These are phyloP conservation scores for Zhuliangozyma blackwelliae DNA, from an alignment of 1,139 yeast species.

Conservation along the genomic window DNA sequence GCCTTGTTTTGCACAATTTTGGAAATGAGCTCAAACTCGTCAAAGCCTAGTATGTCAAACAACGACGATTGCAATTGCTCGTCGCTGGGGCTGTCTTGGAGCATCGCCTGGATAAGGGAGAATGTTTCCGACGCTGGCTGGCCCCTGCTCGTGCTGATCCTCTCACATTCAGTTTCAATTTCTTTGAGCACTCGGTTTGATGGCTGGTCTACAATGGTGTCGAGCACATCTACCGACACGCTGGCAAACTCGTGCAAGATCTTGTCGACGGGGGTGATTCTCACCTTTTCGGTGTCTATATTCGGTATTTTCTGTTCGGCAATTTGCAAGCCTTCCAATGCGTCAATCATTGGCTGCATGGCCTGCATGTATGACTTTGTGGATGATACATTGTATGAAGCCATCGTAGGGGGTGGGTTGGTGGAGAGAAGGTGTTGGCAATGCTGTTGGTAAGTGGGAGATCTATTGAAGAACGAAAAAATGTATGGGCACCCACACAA, in stretches of 20 bases:
- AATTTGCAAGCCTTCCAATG: slow-evolving; percentile 30
- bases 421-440: too few species aligned
- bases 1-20: slow-evolving; percentile 54
- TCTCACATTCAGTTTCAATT: slow-evolving; percentile 25
- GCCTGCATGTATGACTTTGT: slow-evolving; percentile 77
- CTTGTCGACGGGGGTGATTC: slow-evolving; percentile 23
- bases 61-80: slow-evolving; percentile 64
- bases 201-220: slow-evolving; percentile 12
- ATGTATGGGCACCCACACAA: neutral
- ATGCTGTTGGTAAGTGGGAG: too few species aligned
- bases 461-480: neutral
- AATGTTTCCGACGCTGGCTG: slow-evolving; percentile 22
- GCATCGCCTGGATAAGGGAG: slow-evolving; percentile 19
- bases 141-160: slow-evolving; percentile 24
- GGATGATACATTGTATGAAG: slow-evolving; percentile 49
- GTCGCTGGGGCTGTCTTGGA: slow-evolving; percentile 38
- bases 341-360: slow-evolving; percentile 60
- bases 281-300: slow-evolving; percentile 30
- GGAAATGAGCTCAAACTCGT: slow-evolving; percentile 74
- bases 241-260: slow-evolving; percentile 27
- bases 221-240: slow-evolving; percentile 29
- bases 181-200: slow-evolving; percentile 5
- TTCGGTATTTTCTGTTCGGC: slow-evolving; percentile 23
- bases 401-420: slow-evolving; percentile 23
- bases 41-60: slow-evolving; percentile 80